Evolutionary conservation across 805 yeast genomes (phyloP), one percentile per base, ranked within the genome.

Genomic region (Metschnikowia lochheadii): DNA sequence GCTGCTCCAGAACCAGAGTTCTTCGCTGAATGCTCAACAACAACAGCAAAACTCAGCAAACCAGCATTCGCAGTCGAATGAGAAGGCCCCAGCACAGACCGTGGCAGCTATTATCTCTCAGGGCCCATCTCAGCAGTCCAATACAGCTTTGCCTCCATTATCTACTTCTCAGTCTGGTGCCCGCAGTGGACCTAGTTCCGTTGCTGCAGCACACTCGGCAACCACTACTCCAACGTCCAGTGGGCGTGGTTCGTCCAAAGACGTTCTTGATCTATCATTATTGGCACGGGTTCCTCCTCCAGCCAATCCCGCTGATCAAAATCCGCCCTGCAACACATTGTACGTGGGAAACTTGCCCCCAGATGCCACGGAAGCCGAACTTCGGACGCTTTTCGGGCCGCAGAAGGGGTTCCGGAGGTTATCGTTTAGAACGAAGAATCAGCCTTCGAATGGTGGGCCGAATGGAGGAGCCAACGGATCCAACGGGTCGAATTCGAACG

Each of bases 291-390:
- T 87, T 31, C 95, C 94, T 13, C 90, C 92, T 4, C 96, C 95
- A 6, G 96, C 96, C 1, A 92, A 92, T 63, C 99, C 99, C 6
- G 98, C 99, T 2, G 99, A 94, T 68, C 99, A 94, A 70, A 94
- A 94, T 64, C 98, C 99, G 3, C 99, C 99, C 6, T 94, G 99
- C 72, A 94, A 94, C 67, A 94, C 99, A 0, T 74, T 94, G 50
- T 94, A 94, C 62, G 99, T 94, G 44, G 99, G 99, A 17, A 94
- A 94, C 66, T 77, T 94, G 62, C 98, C 99, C 2, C 96, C 96
- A 15, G 97, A 94, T 73, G 96, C 97, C 2, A 85, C 95, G 2
- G 99, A 94, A 65, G 86, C 85, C 50, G 99, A 94, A 67, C 79
- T 94, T 55, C 82, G 96, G 58, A 84, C 88, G 37, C 71, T 94